Percentiles rank a stretch among this genome's conserved stretches.
Conservation (phyloP, 2,329 filamentous ascomycete genomes). For the Gnomoniopsis sp. region DNA sequence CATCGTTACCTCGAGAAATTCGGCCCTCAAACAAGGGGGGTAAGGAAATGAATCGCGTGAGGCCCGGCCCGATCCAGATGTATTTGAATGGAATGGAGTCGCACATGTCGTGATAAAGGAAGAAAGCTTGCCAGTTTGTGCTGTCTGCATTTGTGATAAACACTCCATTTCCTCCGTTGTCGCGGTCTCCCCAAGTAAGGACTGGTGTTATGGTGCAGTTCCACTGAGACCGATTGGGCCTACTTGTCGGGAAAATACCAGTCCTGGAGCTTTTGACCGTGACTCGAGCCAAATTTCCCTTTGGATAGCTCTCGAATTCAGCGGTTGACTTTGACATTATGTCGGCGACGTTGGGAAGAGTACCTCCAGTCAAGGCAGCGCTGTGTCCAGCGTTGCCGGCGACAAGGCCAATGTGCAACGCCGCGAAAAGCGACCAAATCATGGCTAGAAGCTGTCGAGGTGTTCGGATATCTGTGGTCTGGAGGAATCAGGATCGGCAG, state of each 20-base stretch:
- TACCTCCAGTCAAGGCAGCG: too few species aligned
- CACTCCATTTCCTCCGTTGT: constrained; percentile 19
- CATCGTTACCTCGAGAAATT: constrained; percentile 24
- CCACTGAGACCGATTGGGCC: constrained; percentile 10
- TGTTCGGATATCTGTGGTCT: too few species aligned
- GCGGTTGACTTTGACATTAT: background rate
- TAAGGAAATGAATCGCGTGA: constrained; percentile 24
- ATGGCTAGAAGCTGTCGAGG: too few species aligned
- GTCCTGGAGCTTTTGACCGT: background rate
- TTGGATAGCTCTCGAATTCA: constrained; percentile 3
- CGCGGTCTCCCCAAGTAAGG: constrained; percentile 21
- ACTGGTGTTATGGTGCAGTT: constrained; percentile 9
- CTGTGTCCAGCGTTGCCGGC: background rate
- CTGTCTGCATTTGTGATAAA: constrained; percentile 20
- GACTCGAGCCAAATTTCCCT: background rate
- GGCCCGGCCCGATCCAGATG: constrained; percentile 21
- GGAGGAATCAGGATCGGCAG: too few species aligned
- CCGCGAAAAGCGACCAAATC: too few species aligned
- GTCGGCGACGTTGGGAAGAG: constrained; percentile 1
- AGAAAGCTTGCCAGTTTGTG: constrained; percentile 19
- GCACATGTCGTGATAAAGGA: constrained; percentile 26
- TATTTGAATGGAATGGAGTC: constrained; percentile 26
- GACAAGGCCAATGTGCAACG: too few species aligned
- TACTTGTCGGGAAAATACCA: background rate
- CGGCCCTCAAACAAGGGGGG: constrained; percentile 25